These are phyloP conservation scores for Albophoma yamanashiensis DNA, from an alignment of 2,329 filamentous ascomycete genomes.

Conservation along the genomic window DNA sequence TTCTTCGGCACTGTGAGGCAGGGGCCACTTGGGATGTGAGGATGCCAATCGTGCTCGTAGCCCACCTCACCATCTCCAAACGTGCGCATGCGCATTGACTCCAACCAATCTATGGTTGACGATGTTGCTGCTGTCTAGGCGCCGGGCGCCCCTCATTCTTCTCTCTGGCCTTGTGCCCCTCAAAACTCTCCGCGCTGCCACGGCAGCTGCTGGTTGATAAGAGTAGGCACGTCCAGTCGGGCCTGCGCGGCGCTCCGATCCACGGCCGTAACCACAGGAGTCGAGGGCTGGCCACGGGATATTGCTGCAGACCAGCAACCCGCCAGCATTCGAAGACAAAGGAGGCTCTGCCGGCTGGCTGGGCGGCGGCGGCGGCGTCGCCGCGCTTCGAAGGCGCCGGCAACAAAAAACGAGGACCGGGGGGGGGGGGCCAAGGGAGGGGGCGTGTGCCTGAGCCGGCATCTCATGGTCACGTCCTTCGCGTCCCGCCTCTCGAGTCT, in stretches of 20 bases:
- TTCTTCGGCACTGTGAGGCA: neutral
- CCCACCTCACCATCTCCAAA: neutral
- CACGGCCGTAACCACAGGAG: neutral
- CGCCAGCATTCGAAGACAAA: neutral
- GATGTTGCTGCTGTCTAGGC: neutral
- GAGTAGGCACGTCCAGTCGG: neutral
- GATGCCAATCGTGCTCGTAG: neutral
- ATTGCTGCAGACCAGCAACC: neutral
- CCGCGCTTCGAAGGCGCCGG: neutral
- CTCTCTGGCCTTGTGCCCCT: neutral
- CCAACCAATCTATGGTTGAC: neutral
- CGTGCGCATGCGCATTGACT: neutral
- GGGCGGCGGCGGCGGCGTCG: neutral
- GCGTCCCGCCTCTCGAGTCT: neutral
- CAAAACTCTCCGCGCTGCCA: neutral
- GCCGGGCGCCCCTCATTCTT: neutral
- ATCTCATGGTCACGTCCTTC: neutral
- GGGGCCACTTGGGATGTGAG: neutral
- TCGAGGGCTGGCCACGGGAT: neutral
- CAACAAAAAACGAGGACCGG: neutral
- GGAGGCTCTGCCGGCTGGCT: neutral
- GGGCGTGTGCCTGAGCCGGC: neutral
- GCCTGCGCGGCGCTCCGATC: neutral
- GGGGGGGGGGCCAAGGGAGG: neutral
- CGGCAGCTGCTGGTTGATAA: neutral